Evolutionary conservation across 2,329 filamentous ascomycete species (phyloP).

Genomic region (Cryphonectria naterciae): DNA sequence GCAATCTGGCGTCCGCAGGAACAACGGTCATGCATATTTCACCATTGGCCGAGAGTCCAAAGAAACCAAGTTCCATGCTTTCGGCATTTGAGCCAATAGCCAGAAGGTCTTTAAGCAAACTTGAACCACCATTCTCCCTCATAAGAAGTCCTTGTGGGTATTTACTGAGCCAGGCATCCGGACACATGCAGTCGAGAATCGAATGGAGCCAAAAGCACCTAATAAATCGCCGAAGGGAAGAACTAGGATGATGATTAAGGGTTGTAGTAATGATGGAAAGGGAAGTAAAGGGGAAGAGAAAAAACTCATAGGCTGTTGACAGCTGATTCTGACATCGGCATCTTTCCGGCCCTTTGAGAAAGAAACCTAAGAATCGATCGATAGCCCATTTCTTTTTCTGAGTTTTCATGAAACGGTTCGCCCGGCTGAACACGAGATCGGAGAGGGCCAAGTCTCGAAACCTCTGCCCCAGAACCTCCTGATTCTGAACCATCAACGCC

Average conservation of each 20-base stretch:
- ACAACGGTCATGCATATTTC: not conserved
- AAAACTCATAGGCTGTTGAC: not conserved
- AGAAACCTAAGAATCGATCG: not conserved
- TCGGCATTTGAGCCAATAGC: not conserved
- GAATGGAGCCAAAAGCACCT: not conserved
- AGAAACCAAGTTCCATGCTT: not conserved
- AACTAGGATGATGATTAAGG: not conserved
- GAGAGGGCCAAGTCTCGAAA: slow-evolving; percentile 11
- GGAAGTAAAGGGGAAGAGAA: not conserved
- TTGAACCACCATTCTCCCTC: not conserved
- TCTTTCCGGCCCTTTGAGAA: not conserved
- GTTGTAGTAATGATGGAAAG: not conserved
- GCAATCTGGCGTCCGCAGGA: not conserved
- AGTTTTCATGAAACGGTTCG: slow-evolving; percentile 9
- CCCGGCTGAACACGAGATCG: slow-evolving; percentile 25
- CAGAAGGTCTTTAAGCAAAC: not conserved
- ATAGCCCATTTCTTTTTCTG: not conserved
- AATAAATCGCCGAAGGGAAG: not conserved
- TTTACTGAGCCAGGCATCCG: not conserved
- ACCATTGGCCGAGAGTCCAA: not conserved
- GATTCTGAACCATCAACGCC: slow-evolving; percentile 25
- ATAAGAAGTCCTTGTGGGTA: not conserved
- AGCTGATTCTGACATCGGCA: not conserved
- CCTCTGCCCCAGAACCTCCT: slow-evolving; percentile 20
- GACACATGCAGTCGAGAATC: not conserved